Conservation (phyloP, 805 yeast genomes). For the Wickerhamiella kurtzmanii region DNA sequence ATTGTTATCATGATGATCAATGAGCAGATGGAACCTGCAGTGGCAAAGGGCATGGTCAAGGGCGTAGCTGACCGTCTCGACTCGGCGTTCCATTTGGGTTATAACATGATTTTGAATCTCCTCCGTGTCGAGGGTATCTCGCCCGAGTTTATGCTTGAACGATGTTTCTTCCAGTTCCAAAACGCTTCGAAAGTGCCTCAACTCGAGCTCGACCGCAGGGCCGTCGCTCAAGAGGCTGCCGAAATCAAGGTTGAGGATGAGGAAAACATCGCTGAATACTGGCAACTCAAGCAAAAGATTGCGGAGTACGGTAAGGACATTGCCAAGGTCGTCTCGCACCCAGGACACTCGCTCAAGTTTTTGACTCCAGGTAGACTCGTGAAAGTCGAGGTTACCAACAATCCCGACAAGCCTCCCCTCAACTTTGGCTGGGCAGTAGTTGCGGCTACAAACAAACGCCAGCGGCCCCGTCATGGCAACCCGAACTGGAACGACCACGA, state of each 20-base stretch:
- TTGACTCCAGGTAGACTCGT: slow-evolving; percentile 81
- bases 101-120: slow-evolving; percentile 88
- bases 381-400: slow-evolving; percentile 38
- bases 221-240: slow-evolving; percentile 37
- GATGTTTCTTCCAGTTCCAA: slow-evolving; percentile 91
- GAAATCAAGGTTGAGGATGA: slow-evolving; percentile 58
- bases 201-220: slow-evolving; percentile 54
- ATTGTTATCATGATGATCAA: slow-evolving; percentile 99
- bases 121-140: slow-evolving; percentile 97
- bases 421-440: slow-evolving; percentile 98
- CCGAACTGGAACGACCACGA: slow-evolving; percentile 70
- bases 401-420: slow-evolving; percentile 23
- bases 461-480: slow-evolving; percentile 34
- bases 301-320: slow-evolving; percentile 60
- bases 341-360: slow-evolving; percentile 70
- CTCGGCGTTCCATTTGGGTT: slow-evolving; percentile 94
- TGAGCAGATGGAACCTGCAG: slow-evolving; percentile 98
- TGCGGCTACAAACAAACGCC: slow-evolving; percentile 59
- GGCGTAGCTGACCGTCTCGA: slow-evolving; percentile 97
- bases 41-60: slow-evolving; percentile 98
- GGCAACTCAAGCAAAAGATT: slow-evolving; percentile 64
- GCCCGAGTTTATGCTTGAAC: slow-evolving; percentile 92
- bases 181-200: slow-evolving; percentile 82
- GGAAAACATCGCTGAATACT: slow-evolving; percentile 60
- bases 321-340: slow-evolving; percentile 76